A percentile compares a stretch with the other conserved stretches of the same genome.
Evolutionary conservation across 345 rosid genomes (phyloP).

Genomic region (Acer yangbiense): DNA sequence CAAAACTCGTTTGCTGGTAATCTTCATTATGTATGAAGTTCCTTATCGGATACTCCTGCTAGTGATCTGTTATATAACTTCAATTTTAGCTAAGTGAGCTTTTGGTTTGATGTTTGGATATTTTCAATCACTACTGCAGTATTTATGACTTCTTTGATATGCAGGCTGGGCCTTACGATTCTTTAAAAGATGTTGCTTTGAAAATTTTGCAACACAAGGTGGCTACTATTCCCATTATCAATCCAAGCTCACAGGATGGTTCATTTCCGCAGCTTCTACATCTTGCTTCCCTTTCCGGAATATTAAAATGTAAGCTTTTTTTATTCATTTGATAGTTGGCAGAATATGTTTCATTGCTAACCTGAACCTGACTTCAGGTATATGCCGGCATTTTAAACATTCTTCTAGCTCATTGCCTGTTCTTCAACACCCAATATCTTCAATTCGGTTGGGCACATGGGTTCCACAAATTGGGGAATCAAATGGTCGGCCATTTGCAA

Average conservation of each 20-base stretch:
- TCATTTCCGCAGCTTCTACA: constrained; percentile 80
- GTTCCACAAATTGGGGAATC: constrained; percentile 88
- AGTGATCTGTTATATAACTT: background rate
- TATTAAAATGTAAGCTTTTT: constrained; percentile 74
- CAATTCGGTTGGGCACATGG: constrained; percentile 89
- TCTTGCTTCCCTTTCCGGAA: constrained; percentile 92
- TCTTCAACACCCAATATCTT: constrained; percentile 83
- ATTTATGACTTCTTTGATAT: constrained; percentile 19
- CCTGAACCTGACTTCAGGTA: constrained; percentile 52
- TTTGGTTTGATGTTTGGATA: constrained; percentile 8
- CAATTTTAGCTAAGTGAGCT: background rate
- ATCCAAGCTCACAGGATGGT: constrained; percentile 59
- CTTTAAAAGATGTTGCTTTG: constrained; percentile 75
- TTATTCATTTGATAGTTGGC: constrained; percentile 16
- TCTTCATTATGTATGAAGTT: background rate
- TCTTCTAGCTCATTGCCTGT: constrained; percentile 85
- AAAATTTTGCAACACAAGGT: constrained; percentile 81
- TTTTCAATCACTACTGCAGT: background rate
- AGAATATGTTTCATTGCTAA: constrained; percentile 28
- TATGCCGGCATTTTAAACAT: constrained; percentile 91
- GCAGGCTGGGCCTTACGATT: constrained; percentile 94
- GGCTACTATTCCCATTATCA: constrained; percentile 74
- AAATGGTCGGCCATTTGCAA: constrained; percentile 59
- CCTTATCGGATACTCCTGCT: background rate
- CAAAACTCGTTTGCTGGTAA: background rate